Evolutionary conservation across 441 rosid species (phyloP).

Genomic region (Eutrema salsugineum): DNA sequence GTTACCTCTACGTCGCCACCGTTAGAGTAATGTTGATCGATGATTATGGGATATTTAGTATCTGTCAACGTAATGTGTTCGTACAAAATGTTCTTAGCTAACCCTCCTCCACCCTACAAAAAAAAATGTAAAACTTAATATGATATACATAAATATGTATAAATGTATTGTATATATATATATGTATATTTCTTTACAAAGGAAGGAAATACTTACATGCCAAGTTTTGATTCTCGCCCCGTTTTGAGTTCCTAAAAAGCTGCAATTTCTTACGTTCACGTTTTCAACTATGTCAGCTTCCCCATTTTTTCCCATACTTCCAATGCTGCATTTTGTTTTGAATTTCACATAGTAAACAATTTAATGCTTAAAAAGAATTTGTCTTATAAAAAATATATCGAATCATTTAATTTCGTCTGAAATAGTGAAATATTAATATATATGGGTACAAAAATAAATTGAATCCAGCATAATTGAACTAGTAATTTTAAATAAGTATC

Average conservation of each 20-base stretch:
- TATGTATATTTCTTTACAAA: no score
- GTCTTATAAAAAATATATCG: no score
- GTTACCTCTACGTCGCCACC: neutral
- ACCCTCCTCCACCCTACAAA: conserved; percentile 28
- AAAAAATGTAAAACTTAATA: neutral
- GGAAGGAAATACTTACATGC: conserved; percentile 8
- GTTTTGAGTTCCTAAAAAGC: conserved; percentile 6
- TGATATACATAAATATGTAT: no score
- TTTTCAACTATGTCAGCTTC: neutral
- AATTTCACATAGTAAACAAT: no score
- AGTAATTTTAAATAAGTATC: no score
- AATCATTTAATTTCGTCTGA: no score
- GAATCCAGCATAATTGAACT: no score
- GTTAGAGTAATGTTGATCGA: conserved; percentile 21
- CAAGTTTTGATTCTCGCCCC: conserved; percentile 34
- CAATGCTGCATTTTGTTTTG: conserved; percentile 7
- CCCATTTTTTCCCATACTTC: conserved; percentile 20
- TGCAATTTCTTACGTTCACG: conserved; percentile 18
- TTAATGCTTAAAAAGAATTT: no score
- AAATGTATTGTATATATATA: no score
- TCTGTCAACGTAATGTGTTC: conserved; percentile 25
- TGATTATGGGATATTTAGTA: conserved; percentile 13
- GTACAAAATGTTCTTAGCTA: conserved; percentile 7
- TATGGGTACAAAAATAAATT: no score
- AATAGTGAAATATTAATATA: no score